These are phyloP conservation scores for Uronychia binucleata DNA, from an alignment of 73 alveolate species.

Conservation along the genomic window DNA sequence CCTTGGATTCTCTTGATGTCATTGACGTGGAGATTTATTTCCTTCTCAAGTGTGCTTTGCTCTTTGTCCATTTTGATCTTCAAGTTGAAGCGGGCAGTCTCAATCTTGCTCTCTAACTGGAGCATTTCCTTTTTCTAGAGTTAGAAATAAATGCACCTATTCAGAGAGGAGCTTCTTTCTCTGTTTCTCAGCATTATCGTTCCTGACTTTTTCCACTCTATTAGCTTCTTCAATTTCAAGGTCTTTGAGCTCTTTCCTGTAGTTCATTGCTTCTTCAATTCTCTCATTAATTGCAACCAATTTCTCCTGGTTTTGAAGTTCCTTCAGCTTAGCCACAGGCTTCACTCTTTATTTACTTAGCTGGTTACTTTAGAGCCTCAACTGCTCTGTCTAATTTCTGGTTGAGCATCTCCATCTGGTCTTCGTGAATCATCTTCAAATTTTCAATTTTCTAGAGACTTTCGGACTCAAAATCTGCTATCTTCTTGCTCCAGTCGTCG, in stretches of 20 bases:
- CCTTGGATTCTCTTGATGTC: slow-evolving; percentile 92
- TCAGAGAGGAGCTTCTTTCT: slow-evolving; percentile 72
- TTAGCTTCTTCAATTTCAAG: slow-evolving; percentile 85
- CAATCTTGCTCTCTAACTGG: slow-evolving; percentile 83
- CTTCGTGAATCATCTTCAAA: slow-evolving; percentile 74
- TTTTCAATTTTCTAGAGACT: slow-evolving; percentile 82
- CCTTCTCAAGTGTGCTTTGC: slow-evolving; percentile 78
- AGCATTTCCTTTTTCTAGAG: slow-evolving; percentile 88
- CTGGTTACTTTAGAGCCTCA: slow-evolving; percentile 85
- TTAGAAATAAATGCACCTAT: too few species aligned
- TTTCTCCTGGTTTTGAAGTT: slow-evolving; percentile 89
- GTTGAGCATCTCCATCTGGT: slow-evolving; percentile 75
- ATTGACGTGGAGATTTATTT: slow-evolving; percentile 90
- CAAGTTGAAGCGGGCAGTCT: slow-evolving; percentile 88
- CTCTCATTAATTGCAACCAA: slow-evolving; percentile 94
- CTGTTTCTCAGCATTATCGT: slow-evolving; percentile 82
- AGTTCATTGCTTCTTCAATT: slow-evolving; percentile 96
- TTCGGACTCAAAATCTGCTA: slow-evolving; percentile 73
- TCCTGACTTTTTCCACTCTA: slow-evolving; percentile 88
- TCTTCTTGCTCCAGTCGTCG: slow-evolving; percentile 85
- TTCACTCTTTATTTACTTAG: too few species aligned
- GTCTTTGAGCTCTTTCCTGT: slow-evolving; percentile 90
- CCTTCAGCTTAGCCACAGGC: slow-evolving; percentile 86
- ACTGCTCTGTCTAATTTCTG: slow-evolving; percentile 85
- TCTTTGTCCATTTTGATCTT: slow-evolving; percentile 89